Evolutionary conservation across 805 yeast species (phyloP).

Genomic region (Diddensiella santjacobensis): DNA sequence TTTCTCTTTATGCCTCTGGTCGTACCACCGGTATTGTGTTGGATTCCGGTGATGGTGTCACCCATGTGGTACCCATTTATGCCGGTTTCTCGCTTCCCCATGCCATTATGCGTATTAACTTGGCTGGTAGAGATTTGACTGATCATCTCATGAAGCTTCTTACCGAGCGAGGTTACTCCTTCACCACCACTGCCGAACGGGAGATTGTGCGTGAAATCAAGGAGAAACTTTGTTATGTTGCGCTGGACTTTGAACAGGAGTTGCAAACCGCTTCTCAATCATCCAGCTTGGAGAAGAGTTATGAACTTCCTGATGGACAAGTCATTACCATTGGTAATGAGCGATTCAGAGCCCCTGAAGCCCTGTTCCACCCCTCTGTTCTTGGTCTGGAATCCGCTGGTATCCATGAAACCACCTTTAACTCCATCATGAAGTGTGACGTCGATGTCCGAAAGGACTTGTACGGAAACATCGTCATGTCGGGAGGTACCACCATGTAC

Average conservation of each 20-base stretch:
- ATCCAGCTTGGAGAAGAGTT: conserved; percentile 95
- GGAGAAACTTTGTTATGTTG: conserved; percentile 98
- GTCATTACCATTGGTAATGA: conserved; percentile 99
- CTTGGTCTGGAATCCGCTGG: conserved; percentile 92
- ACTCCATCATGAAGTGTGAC: conserved; percentile 97
- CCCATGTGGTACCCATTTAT: conserved; percentile 99
- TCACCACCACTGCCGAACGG: conserved; percentile 99
- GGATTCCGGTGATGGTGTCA: conserved; percentile 99
- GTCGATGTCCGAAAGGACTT: conserved; percentile 98
- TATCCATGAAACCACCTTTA: conserved; percentile 96
- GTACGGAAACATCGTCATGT: conserved; percentile 98
- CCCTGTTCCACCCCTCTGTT: conserved; percentile 97
- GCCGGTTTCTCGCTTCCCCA: conserved; percentile 99
- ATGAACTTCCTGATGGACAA: conserved; percentile 99
- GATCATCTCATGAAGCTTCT: conserved; percentile 98
- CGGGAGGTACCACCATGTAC: conserved; percentile 99
- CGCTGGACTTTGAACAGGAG: conserved; percentile 98
- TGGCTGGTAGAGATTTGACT: conserved; percentile 99
- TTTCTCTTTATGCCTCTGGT: conserved; percentile 97
- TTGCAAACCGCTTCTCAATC: conserved; percentile 99
- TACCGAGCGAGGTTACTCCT: conserved; percentile 97
- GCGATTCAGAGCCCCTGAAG: conserved; percentile 99
- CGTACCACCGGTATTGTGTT: conserved; percentile 99
- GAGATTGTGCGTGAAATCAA: conserved; percentile 92
- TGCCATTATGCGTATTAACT: conserved; percentile 97